Percentiles rank a stretch among this genome's conserved stretches.
Conservation (phyloP, 169 alveolate species). For the Eimeria acervulina region DNA sequence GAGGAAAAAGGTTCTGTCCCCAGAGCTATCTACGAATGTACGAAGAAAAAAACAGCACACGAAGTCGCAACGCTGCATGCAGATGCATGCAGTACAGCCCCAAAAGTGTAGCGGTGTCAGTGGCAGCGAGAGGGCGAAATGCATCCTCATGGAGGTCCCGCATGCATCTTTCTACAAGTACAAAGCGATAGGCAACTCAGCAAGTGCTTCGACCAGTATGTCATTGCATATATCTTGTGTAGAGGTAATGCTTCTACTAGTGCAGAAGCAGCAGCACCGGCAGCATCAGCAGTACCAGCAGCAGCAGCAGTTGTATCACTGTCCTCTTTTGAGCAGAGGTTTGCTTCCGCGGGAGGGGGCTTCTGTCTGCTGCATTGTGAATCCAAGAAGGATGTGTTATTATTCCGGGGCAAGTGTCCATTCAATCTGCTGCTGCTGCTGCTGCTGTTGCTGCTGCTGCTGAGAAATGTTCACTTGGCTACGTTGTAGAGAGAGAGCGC, state of each 20-base stretch:
- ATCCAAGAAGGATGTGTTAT: not conserved
- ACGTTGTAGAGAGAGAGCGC: not conserved
- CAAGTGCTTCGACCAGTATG: not conserved
- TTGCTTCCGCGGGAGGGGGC: not conserved
- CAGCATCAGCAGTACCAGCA: not conserved
- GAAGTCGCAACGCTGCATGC: not conserved
- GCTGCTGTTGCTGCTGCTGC: not conserved
- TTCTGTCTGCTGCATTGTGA: not conserved
- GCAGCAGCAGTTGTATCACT: not conserved
- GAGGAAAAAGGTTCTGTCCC: not conserved
- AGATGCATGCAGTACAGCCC: not conserved
- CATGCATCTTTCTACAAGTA: not conserved
- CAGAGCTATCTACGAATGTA: too few species aligned
- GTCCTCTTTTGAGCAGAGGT: not conserved
- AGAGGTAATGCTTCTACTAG: not conserved
- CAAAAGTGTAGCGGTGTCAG: not conserved
- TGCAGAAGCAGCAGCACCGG: not conserved
- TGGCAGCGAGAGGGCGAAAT: too few species aligned
- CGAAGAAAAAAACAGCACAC: not conserved
- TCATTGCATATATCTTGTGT: not conserved
- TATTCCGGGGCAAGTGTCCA: not conserved
- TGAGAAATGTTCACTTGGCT: not conserved
- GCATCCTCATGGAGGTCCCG: not conserved
- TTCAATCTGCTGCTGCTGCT: constrained; percentile 40
- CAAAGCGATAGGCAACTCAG: not conserved